phyloP scores from a whole-genome alignment of 2,329 filamentous ascomycete genomes.

The Ilyonectria robusta region DNA sequence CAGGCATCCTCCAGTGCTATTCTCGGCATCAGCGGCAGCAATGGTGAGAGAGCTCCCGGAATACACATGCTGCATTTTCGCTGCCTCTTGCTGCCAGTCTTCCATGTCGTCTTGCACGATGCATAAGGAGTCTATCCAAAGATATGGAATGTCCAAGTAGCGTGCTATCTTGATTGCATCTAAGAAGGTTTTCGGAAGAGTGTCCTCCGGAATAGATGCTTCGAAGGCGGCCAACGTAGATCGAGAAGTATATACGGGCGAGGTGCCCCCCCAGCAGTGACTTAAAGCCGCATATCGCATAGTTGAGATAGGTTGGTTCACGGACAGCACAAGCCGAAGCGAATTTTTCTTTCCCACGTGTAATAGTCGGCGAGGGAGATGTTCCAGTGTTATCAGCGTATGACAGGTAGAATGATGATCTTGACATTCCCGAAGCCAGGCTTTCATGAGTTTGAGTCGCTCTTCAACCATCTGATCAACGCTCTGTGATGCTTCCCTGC shows the following conservation, averaged over 20 bases:
- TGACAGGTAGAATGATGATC: not conserved
- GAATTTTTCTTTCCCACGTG: not conserved
- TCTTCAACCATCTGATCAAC: not conserved
- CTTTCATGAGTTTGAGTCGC: not conserved
- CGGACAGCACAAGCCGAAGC: not conserved
- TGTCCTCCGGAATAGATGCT: not conserved
- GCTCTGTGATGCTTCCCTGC: not conserved
- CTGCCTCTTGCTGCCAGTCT: constrained; percentile 17
- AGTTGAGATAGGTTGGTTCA: not conserved
- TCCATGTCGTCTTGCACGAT: constrained; percentile 13
- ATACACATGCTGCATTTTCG: constrained; percentile 19
- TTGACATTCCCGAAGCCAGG: not conserved
- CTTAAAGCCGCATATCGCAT: constrained; percentile 7
- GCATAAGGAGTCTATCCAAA: constrained; percentile 25
- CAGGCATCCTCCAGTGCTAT: constrained; percentile 21
- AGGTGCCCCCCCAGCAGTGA: not conserved
- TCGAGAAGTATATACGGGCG: not conserved
- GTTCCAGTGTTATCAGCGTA: not conserved
- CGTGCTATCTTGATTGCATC: constrained; percentile 1
- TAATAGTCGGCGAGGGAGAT: not conserved
- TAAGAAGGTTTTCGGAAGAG: not conserved
- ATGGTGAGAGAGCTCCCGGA: constrained; percentile 23
- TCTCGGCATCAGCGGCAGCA: constrained; percentile 22
- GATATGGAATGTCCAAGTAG: constrained; percentile 5
- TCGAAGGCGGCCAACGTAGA: not conserved